Conservation (phyloP, 1,284 basidiomycete genomes). For the Cutaneotrichosporon sp. region DNA sequence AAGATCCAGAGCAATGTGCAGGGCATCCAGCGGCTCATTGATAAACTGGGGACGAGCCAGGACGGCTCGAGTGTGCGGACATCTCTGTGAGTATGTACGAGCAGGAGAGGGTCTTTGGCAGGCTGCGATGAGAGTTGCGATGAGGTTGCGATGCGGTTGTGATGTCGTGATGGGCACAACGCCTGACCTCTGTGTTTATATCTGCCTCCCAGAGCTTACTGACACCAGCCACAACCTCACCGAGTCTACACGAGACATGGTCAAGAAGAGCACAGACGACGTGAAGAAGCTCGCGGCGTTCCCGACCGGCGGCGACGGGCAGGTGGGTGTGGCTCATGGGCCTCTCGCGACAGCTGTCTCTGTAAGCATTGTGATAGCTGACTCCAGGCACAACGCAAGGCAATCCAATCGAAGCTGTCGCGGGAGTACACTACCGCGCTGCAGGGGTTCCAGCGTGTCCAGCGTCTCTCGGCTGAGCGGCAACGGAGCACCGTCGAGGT, state of each 20-base stretch:
- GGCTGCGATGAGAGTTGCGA: no score
- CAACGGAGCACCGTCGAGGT: slow-evolving; percentile 78
- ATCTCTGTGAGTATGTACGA: slow-evolving; percentile 47
- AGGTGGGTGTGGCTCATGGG: no score
- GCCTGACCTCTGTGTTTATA: no score
- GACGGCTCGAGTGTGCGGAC: slow-evolving; percentile 65
- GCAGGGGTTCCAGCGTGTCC: slow-evolving; percentile 83
- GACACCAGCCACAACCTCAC: slow-evolving; percentile 64
- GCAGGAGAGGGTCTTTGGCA: no score
- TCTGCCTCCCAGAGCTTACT: no score
- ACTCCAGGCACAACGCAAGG: slow-evolving; percentile 40
- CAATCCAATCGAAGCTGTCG: slow-evolving; percentile 75
- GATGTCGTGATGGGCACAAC: no score
- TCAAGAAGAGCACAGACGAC: slow-evolving; percentile 87
- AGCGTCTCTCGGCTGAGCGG: slow-evolving; percentile 80
- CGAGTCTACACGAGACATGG: slow-evolving; percentile 87
- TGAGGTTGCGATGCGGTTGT: no score
- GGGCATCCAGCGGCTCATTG: slow-evolving; percentile 85
- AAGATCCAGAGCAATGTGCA: slow-evolving; percentile 98
- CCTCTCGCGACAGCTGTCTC: no score
- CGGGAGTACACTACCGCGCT: slow-evolving; percentile 88
- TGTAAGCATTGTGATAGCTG: no score
- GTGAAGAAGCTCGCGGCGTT: slow-evolving; percentile 75
- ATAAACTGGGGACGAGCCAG: slow-evolving; percentile 75
- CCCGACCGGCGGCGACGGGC: slow-evolving; percentile 52